Evolutionary conservation across 768 basidiomycete genomes (phyloP).

Genomic region (Suillus decipiens): DNA sequence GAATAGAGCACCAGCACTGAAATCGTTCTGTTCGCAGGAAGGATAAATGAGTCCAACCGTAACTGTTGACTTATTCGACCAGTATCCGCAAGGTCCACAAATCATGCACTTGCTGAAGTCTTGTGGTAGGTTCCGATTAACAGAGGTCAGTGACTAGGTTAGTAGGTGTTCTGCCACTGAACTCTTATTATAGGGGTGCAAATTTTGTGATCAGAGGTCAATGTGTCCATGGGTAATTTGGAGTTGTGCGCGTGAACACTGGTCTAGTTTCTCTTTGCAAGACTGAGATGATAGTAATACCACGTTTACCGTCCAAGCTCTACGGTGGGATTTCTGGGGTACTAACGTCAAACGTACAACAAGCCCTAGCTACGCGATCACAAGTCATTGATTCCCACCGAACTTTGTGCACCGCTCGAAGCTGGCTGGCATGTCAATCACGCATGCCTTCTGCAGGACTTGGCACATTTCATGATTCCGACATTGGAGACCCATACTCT

Average conservation of each 20-base stretch:
- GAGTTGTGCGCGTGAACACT: background rate
- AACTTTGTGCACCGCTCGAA: background rate
- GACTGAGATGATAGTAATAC: background rate
- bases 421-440: background rate
- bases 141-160: background rate
- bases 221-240: background rate
- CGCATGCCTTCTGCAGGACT: background rate
- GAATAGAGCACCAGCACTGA: background rate
- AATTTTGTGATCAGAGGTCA: background rate
- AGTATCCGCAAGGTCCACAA: background rate
- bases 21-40: background rate
- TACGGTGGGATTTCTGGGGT: background rate
- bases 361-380: background rate
- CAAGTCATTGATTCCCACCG: background rate
- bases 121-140: background rate
- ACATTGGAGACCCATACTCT: background rate
- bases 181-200: background rate
- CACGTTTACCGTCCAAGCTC: background rate
- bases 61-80: background rate
- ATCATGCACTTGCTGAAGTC: background rate
- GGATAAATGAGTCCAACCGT: background rate
- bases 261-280: background rate
- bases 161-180: background rate
- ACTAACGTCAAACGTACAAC: background rate
- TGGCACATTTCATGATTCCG: background rate